Conservation (phyloP, 768 basidiomycete species). For the Hydnomerulius pinastri region DNA sequence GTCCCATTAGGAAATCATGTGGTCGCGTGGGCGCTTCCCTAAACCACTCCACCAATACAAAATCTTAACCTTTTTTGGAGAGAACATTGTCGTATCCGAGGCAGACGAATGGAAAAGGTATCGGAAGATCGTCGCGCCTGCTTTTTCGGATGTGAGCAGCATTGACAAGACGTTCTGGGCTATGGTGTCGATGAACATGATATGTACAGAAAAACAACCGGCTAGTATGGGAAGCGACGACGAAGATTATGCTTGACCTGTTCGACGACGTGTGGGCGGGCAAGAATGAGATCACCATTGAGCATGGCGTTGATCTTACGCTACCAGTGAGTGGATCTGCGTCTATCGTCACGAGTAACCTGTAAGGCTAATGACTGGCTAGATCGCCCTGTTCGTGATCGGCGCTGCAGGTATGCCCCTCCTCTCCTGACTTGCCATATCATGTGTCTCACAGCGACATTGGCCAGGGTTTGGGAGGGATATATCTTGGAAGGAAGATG, state of each 20-base stretch:
- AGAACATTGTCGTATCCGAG: conserved; percentile 66
- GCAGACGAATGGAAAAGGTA: conserved; percentile 68
- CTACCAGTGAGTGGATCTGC: conserved; percentile 42
- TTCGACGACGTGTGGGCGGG: conserved; percentile 51
- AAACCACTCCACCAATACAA: conserved; percentile 54
- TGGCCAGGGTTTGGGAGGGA: conserved; percentile 50
- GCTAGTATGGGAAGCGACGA: conserved; percentile 50
- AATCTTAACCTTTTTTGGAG: conserved; percentile 51
- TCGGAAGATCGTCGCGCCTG: conserved; percentile 61
- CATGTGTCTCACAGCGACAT: background rate
- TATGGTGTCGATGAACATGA: background rate
- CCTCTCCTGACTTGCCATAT: background rate
- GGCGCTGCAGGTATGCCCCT: conserved; percentile 46
- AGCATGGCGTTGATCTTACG: conserved; percentile 54
- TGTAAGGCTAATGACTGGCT: too few species aligned
- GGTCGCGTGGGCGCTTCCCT: conserved; percentile 41
- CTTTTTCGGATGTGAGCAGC: conserved; percentile 45
- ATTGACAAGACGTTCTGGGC: background rate
- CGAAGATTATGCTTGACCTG: conserved; percentile 43
- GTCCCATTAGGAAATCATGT: conserved; percentile 19
- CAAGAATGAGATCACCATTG: conserved; percentile 39
- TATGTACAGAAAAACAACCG: conserved; percentile 22
- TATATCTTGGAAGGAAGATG: conserved; percentile 50
- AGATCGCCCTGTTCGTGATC: conserved; percentile 61
- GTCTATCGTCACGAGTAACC: conserved; percentile 11